These are phyloP conservation scores for Candida koratica DNA, from an alignment of 805 yeast genomes.

Conservation along the genomic window DNA sequence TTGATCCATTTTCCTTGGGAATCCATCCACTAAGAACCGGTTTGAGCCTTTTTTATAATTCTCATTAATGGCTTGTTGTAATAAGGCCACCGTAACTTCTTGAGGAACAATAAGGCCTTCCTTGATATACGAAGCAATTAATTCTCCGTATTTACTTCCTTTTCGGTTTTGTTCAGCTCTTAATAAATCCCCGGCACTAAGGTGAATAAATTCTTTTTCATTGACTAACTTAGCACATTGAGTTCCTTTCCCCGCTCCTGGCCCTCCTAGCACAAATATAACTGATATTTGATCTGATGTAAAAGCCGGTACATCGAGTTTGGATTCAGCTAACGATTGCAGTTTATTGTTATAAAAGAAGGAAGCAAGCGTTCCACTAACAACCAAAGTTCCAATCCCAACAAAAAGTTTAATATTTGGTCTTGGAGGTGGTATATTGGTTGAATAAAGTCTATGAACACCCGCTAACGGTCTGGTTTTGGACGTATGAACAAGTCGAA, in stretches of 20 bases:
- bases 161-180: slow-evolving; percentile 86
- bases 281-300: slow-evolving; percentile 67
- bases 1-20: slow-evolving; percentile 98
- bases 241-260: slow-evolving; percentile 97
- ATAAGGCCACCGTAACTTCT: slow-evolving; percentile 77
- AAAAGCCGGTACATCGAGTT: slow-evolving; percentile 40
- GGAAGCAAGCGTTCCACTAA: slow-evolving; percentile 46
- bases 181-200: slow-evolving; percentile 94
- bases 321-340: slow-evolving; percentile 36
- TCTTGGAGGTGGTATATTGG: slow-evolving; percentile 3
- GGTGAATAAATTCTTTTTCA: slow-evolving; percentile 78
- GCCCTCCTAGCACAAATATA: slow-evolving; percentile 92
- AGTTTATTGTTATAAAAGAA: slow-evolving; percentile 37
- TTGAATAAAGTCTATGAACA: slow-evolving; percentile 5
- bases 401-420: slow-evolving; percentile 25
- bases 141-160: slow-evolving; percentile 79
- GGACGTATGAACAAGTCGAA: too few relatives aligned
- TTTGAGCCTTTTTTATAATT: slow-evolving; percentile 46
- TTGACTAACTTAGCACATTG: slow-evolving; percentile 84
- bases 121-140: slow-evolving; percentile 77
- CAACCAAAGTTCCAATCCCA: slow-evolving; percentile 44
- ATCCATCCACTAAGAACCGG: slow-evolving; percentile 86
- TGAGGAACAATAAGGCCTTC: slow-evolving; percentile 95
- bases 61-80: slow-evolving; percentile 72
- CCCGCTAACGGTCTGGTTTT: neutral